phyloP scores from a whole-genome alignment of 495 filamentous ascomycete species.

The Evansstolkia leycettana region DNA sequence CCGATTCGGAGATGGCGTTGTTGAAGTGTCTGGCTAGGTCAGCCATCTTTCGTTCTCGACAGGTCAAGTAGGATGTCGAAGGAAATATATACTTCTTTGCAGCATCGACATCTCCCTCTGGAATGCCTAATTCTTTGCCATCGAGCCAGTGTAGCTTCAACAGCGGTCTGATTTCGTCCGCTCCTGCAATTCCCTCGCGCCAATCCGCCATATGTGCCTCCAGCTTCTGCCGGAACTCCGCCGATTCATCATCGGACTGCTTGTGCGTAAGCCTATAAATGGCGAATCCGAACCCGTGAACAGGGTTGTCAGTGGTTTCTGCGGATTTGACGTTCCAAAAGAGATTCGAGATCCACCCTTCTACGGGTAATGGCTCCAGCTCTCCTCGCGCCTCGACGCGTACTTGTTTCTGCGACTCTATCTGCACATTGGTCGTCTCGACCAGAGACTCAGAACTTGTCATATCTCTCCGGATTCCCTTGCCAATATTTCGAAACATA shows the following conservation, averaged over 20 bases:
- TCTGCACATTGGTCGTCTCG: conserved; percentile 3
- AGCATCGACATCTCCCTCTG: conserved; percentile 16
- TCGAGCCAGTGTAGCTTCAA: conserved; percentile 22
- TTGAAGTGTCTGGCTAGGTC: conserved; percentile 11
- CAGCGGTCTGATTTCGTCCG: conserved; percentile 10
- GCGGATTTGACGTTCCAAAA: conserved; percentile 1
- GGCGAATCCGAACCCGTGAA: conserved; percentile 9
- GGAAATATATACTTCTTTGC: conserved; percentile 12
- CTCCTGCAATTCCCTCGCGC: conserved; percentile 14
- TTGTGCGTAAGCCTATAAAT: conserved; percentile 21
- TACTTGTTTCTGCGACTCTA: conserved; percentile 8
- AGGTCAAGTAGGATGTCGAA: not conserved
- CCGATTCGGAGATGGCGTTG: not conserved
- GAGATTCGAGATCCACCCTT: conserved; percentile 9
- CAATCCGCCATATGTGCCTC: conserved; percentile 15
- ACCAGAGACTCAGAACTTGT: not conserved
- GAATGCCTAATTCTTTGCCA: conserved; percentile 14
- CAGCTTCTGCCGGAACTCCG: conserved; percentile 10
- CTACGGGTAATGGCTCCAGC: conserved; percentile 8
- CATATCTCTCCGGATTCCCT: too few relatives aligned
- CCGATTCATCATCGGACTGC: conserved; percentile 17
- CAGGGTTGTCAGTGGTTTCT: not conserved
- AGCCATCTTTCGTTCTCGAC: not conserved
- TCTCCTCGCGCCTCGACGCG: conserved; percentile 10
- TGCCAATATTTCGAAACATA: not conserved